Evolutionary conservation across 2,329 filamentous ascomycete genomes (phyloP), one percentile per base, ranked within the genome.

Genomic region (Colletotrichum tropicicola): DNA sequence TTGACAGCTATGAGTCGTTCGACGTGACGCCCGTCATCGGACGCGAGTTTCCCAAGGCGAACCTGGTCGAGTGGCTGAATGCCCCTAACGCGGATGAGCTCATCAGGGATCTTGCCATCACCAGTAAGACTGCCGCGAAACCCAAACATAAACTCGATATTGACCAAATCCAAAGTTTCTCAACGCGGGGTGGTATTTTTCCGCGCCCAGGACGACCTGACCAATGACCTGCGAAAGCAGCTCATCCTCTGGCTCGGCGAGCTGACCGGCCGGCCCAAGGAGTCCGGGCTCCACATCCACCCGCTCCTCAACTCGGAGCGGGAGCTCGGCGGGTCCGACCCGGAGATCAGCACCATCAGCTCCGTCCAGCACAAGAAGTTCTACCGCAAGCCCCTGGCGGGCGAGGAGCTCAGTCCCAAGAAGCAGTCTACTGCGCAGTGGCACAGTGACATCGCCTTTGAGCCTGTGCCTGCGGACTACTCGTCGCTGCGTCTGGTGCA

Each of bases 161-260:
- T 51, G 5, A 53, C 28, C 54, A 10, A 37, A 12, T 1, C 17
- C 10, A 2, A 49, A 89, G 87, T 90, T 67, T 89, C 88, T 1
- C 83, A 86, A 67, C 82, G 89, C 13, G 87, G 87, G 2, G 88
- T 91, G 2, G 87, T 91, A 41, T 89, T 91, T 75, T 88, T 91
- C 73, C 84, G 88, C 13, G 79, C 82, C 9, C 89, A 91, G 66
- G 78, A 87, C 70, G 80, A 83, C 67, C 75, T 89, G 6, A 81
- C 80, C 68, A 83, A 89, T 68, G 85, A 86, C 0, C 79, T 88
- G 6, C 87, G 89, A 70, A 91, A 91, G 75, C 74, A 83, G 23
- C 77, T 91, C 0, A 84, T 87, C 32, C 80, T 87, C 12, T 81
- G 83, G 1, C 80, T 92, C 2, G 89, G 89, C 8, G 78, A 86